These are phyloP conservation scores for Wickerhamomyces hampshirensis DNA, from an alignment of 805 yeast genomes.

Conservation along the genomic window DNA sequence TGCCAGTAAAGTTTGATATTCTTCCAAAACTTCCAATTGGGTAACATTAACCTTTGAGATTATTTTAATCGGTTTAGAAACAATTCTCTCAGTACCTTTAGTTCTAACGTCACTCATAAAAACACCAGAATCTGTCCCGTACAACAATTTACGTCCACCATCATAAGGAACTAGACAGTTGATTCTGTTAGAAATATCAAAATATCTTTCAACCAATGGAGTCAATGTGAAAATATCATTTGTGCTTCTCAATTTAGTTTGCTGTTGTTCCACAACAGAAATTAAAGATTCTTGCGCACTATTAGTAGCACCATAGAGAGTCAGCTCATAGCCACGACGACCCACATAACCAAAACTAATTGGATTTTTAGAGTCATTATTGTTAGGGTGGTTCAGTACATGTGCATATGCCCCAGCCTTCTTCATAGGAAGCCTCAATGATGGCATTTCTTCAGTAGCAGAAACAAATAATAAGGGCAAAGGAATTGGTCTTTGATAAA, in stretches of 20 bases:
- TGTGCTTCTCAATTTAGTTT: slow-evolving; percentile 60
- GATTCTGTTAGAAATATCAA: slow-evolving; percentile 69
- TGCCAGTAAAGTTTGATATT: slow-evolving; percentile 76
- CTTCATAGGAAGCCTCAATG: slow-evolving; percentile 40
- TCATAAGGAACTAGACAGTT: slow-evolving; percentile 92
- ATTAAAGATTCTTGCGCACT: slow-evolving; percentile 73
- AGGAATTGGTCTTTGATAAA: slow-evolving; percentile 84
- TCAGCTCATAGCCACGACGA: slow-evolving; percentile 40
- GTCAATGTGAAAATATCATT: slow-evolving; percentile 78
- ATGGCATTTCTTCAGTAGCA: slow-evolving; percentile 74
- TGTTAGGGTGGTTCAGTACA: slow-evolving; percentile 19
- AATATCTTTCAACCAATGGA: slow-evolving; percentile 69
- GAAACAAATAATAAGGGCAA: slow-evolving; percentile 70
- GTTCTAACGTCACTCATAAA: slow-evolving; percentile 68
- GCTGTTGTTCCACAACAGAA: slow-evolving; percentile 77
- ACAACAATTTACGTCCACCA: slow-evolving; percentile 85
- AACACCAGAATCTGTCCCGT: slow-evolving; percentile 90
- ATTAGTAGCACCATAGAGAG: slow-evolving; percentile 37
- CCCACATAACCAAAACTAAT: slow-evolving; percentile 46
- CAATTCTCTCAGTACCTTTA: slow-evolving; percentile 43
- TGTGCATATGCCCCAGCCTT: slow-evolving; percentile 28
- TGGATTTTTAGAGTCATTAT: slow-evolving; percentile 33
- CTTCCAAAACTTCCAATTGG: slow-evolving; percentile 89
- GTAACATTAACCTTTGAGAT: slow-evolving; percentile 72
- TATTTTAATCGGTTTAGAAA: slow-evolving; percentile 70